These are phyloP conservation scores for Calonectria pteridis DNA, from an alignment of 2,329 filamentous ascomycete genomes.

Conservation along the genomic window DNA sequence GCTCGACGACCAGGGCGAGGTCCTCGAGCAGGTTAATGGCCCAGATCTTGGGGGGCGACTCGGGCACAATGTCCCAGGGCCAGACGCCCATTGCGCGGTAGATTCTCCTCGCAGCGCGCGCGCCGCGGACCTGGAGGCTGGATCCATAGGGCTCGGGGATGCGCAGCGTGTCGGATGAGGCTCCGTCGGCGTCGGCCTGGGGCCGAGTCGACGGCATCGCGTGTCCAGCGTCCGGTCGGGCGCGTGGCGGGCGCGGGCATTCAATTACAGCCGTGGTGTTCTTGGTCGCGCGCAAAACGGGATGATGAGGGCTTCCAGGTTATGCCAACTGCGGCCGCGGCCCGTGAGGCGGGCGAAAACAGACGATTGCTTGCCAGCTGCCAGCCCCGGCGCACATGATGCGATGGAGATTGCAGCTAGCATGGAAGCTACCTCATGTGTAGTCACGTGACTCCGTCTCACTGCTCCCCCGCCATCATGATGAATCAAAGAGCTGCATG, in stretches of 20 bases:
- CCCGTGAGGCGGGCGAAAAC: constrained; percentile 27
- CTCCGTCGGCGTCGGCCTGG: constrained; percentile 37
- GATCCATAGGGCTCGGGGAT: constrained; percentile 44
- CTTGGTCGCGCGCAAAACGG: neutral
- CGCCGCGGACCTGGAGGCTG: constrained; percentile 42
- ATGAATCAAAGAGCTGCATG: constrained; percentile 24
- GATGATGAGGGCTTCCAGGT: neutral
- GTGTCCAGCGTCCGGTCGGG: constrained; percentile 21
- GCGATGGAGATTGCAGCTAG: constrained; percentile 30
- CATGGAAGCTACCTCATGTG: constrained; percentile 36
- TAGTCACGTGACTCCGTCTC: constrained; percentile 37
- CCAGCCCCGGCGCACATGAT: constrained; percentile 44
- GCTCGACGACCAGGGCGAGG: constrained; percentile 44
- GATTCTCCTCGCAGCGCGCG: constrained; percentile 43
- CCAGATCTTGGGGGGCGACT: constrained; percentile 47
- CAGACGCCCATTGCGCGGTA: constrained; percentile 45
- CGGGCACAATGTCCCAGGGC: constrained; percentile 47
- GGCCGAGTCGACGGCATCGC: constrained; percentile 43
- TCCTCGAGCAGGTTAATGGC: constrained; percentile 47
- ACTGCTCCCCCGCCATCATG: constrained; percentile 44
- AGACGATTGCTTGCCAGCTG: constrained; percentile 19
- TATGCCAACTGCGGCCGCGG: constrained; percentile 19
- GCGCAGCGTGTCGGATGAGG: constrained; percentile 37
- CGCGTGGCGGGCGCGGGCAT: constrained; percentile 13
- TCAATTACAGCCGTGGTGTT: constrained; percentile 6